A percentile compares a stretch with the other conserved stretches of the same genome.
These are phyloP conservation scores for Botrytis aclada DNA, from an alignment of 2,329 filamentous ascomycete genomes.

Conservation along the genomic window DNA sequence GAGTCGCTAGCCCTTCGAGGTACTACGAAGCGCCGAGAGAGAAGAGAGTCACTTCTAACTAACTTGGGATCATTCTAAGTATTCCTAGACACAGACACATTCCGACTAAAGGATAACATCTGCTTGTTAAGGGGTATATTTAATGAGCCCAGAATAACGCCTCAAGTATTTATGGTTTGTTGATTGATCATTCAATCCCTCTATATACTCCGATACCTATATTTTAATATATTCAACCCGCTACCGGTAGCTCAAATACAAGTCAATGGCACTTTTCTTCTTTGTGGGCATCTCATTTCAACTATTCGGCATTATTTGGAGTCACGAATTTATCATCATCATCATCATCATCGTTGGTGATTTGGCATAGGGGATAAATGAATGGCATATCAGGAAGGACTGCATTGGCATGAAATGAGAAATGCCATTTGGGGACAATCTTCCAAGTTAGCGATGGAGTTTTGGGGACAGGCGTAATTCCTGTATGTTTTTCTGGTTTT, in stretches of 20 bases:
- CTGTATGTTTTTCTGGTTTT: background rate
- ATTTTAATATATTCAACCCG: background rate
- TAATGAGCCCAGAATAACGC: background rate
- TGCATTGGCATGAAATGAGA: background rate
- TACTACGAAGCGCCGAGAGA: slow-evolving; percentile 17
- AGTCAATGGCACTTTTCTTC: background rate
- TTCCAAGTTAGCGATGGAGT: slow-evolving; percentile 16
- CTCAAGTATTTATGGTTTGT: background rate
- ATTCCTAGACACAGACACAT: background rate
- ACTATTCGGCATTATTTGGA: background rate
- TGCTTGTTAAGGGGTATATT: background rate
- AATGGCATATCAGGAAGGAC: slow-evolving; percentile 2
- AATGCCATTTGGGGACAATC: background rate
- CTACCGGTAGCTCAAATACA: background rate
- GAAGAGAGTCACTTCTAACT: slow-evolving; percentile 7
- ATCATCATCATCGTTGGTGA: background rate
- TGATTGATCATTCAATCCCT: background rate
- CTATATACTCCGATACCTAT: background rate
- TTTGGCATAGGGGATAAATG: background rate
- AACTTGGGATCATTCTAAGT: slow-evolving; percentile 7
- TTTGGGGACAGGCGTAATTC: background rate
- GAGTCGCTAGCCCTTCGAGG: slow-evolving; percentile 2
- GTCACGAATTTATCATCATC: background rate
- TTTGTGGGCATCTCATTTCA: background rate
- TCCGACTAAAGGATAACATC: background rate